These are phyloP conservation scores for Tilletia caries DNA, from an alignment of 1,284 basidiomycete genomes.

Conservation along the genomic window DNA sequence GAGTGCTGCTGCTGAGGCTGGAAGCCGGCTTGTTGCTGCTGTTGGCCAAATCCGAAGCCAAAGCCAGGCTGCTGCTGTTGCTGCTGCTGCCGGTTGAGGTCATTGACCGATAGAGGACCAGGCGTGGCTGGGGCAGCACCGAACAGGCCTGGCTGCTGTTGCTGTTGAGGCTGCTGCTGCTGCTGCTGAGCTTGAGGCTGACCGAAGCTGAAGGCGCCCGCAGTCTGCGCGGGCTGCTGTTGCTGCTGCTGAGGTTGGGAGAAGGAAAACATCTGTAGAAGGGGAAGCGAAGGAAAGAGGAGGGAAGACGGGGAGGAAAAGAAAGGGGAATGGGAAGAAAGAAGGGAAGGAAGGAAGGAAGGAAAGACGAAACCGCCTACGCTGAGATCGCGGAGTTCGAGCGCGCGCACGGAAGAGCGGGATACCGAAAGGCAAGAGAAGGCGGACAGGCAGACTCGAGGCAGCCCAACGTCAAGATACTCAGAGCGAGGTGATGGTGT, in stretches of 20 bases:
- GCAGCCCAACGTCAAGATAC: no score
- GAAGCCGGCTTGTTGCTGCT: background rate
- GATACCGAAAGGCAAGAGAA: no score
- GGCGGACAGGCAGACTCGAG: no score
- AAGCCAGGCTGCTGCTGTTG: conserved; percentile 7
- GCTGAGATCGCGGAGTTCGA: no score
- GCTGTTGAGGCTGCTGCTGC: background rate
- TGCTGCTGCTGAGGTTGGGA: conserved; percentile 7
- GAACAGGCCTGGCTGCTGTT: background rate
- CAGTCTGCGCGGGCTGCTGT: background rate
- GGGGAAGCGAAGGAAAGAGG: background rate
- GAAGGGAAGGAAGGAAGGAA: no score
- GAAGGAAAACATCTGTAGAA: background rate
- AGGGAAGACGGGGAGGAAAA: background rate
- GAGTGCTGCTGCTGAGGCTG: background rate
- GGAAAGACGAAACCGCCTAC: no score
- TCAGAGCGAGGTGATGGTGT: no score
- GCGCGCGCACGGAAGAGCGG: no score
- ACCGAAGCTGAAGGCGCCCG: background rate
- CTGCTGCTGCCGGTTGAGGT: conserved; percentile 7
- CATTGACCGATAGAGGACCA: conserved; percentile 9
- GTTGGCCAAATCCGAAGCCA: background rate
- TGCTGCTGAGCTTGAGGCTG: background rate
- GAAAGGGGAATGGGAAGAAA: background rate
- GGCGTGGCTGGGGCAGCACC: conserved; percentile 1